Evolutionary conservation across 2,329 filamentous ascomycete species (phyloP), one percentile per base, ranked within the genome.

Genomic region (Didymella pinodella): DNA sequence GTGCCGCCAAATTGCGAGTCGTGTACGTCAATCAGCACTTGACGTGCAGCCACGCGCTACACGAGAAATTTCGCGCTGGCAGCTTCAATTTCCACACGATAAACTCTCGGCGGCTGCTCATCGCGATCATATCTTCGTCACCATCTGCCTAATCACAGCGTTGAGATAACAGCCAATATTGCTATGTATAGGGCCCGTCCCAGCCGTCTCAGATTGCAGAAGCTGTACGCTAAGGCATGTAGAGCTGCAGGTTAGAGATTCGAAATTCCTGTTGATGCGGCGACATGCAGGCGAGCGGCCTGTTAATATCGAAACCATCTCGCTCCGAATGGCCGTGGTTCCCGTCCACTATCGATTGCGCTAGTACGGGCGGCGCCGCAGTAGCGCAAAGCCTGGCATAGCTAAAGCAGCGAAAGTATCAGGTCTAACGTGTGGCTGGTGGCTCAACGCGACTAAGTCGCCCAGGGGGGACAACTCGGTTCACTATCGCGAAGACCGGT

Each of bases 341-440:
- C 41, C 56, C 56, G 56, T 38, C 5, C 14, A 58, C 50, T 59
- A 59, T 59, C 56, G 50, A 59, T 20, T 43, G 6, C 14, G 41
- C 50, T 59, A 59, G 41, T 20, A 20, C 56, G 50, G 56, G 56
- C 56, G 56, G 56, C 56, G 56, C 56, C 56, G 56, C 51, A 54
- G 56, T 59, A 59, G 56, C 34, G 56, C 20, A 8, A 20, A 51
- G 51, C 46, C 56, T 49, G 51, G 50, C 51, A 8, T 10, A 18
- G 6, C 50, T 52, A 60, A 52, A 56, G 44, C 57, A 45, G 57
- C 52, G 41, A 47, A 46, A 49, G 49, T 46, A 22, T 46, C 26
- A 43, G 26, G 18, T 26, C 20, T 56, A 45, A 48, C 36, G 40
- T 59, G 57, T 59, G 57, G 57, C 57, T 59, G 41, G 46, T 55